Evolutionary conservation across 306 rosid genomes (phyloP), one percentile per base, ranked within the genome.

Genomic region (Trifolium subterraneum): DNA sequence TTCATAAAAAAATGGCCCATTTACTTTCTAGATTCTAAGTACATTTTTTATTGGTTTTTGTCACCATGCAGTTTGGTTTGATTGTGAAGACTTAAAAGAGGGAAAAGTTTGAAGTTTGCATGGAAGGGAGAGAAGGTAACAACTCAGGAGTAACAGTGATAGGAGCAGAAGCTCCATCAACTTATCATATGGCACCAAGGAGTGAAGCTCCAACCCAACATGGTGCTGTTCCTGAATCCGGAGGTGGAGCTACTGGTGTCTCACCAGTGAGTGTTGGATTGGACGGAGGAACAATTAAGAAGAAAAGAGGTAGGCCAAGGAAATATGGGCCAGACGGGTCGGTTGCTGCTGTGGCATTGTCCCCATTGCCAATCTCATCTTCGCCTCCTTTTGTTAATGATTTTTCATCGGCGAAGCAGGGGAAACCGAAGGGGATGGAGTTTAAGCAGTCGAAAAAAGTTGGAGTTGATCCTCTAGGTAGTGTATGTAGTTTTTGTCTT

Each of bases 281-380:
- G 62, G 86, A 88, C 18, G 94, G 81, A 58, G 66, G 82, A 18
- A 8, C 79, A 0, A 76, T 62, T 41, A 88, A 87, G 86, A 90
- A 87, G 85, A 90, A 90, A 84, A 79, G 98, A 8, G 98, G 98
- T 25, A 80, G 98, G 56, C 98, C 98, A 3, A 90, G 91, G 85
- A 93, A 93, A 62, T 90, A 88, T 55, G 95, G 92, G 1, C 88
- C 89, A 0, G 98, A 88, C 55, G 98, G 93, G 59, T 22, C 72
- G 36, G 72, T 25, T 44, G 1, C 86, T 4, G 45, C 81, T 13
- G 83, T 85, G 96, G 86, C 94, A 19, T 82, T 88, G 87, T 85
- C 94, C 18, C 91, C 96, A 6, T 60, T 81, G 85, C 94, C 98
- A 11, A 78, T 84, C 62, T 88, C 95, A 12, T 74, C 92, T 38